Evolutionary conservation across 495 filamentous ascomycete species (phyloP).

Genomic region (Penicillium alfredii): DNA sequence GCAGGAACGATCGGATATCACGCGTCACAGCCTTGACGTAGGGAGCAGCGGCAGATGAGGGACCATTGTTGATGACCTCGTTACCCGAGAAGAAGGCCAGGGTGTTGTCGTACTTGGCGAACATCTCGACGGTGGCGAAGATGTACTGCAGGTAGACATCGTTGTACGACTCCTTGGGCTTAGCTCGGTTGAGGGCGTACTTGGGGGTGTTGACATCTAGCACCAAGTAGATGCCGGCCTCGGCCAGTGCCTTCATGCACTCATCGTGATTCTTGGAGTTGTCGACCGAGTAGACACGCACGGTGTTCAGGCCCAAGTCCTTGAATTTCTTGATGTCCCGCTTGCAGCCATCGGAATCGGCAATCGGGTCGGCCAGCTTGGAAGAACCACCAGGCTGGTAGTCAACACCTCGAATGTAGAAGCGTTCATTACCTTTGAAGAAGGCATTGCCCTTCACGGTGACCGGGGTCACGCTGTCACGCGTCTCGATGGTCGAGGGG

Average conservation of each 20-base stretch:
- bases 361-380: constrained; percentile 69
- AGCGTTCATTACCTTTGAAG: constrained; percentile 74
- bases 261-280: constrained; percentile 76
- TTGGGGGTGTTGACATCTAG: constrained; percentile 76
- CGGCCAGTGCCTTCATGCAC: constrained; percentile 76
- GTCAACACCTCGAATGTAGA: constrained; percentile 93
- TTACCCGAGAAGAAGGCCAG: constrained; percentile 96
- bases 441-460: constrained; percentile 68
- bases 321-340: constrained; percentile 82
- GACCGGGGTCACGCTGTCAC: constrained; percentile 46
- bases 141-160: constrained; percentile 84
- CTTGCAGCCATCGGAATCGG: constrained; percentile 61
- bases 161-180: constrained; percentile 80
- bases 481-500: constrained; percentile 40
- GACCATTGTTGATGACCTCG: constrained; percentile 86
- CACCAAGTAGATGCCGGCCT: constrained; percentile 87
- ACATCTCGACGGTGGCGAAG: constrained; percentile 88
- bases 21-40: constrained; percentile 92
- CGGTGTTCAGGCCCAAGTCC: constrained; percentile 81
- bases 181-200: constrained; percentile 76
- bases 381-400: constrained; percentile 92
- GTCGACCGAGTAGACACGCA: constrained; percentile 90
- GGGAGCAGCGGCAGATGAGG: constrained; percentile 67
- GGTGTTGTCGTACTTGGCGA: constrained; percentile 81
- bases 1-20: constrained; percentile 86